A percentile compares a stretch with the other conserved stretches of the same genome.
phyloP scores from a whole-genome alignment of 2,329 filamentous ascomycete species.

The Lizonia empirigonia region DNA sequence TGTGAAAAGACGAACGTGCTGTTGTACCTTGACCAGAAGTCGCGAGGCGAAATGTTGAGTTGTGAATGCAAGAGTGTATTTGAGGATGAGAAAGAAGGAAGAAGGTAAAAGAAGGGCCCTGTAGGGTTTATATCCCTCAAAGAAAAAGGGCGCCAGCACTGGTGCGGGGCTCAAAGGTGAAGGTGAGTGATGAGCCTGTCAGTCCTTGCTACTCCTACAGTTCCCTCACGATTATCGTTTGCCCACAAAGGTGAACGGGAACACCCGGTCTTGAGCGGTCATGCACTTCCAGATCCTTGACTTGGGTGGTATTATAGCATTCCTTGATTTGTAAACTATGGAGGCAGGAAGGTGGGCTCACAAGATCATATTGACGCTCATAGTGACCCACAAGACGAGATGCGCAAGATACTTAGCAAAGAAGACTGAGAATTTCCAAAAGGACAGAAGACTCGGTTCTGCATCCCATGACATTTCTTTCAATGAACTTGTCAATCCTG shows the following conservation, averaged over 20 bases:
- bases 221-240: neutral
- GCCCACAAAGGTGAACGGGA: neutral
- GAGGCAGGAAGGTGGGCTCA: too few relatives aligned
- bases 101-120: neutral
- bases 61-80: neutral
- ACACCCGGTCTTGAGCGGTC: too few relatives aligned
- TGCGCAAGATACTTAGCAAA: too few relatives aligned
- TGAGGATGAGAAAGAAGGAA: neutral
- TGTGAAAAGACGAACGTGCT: neutral
- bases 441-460: too few relatives aligned
- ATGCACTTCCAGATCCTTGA: too few relatives aligned
- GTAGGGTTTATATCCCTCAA: neutral
- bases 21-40: neutral
- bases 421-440: too few relatives aligned
- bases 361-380: too few relatives aligned
- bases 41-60: neutral
- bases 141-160: neutral
- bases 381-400: too few relatives aligned
- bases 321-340: too few relatives aligned
- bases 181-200: neutral
- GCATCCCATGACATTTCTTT: too few relatives aligned
- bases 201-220: neutral
- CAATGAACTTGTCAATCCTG: too few relatives aligned
- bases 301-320: too few relatives aligned
- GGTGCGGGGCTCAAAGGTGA: neutral